Evolutionary conservation across 352 stramenopile genomes (phyloP).

Genomic region (Elongisporangium anandrum): DNA sequence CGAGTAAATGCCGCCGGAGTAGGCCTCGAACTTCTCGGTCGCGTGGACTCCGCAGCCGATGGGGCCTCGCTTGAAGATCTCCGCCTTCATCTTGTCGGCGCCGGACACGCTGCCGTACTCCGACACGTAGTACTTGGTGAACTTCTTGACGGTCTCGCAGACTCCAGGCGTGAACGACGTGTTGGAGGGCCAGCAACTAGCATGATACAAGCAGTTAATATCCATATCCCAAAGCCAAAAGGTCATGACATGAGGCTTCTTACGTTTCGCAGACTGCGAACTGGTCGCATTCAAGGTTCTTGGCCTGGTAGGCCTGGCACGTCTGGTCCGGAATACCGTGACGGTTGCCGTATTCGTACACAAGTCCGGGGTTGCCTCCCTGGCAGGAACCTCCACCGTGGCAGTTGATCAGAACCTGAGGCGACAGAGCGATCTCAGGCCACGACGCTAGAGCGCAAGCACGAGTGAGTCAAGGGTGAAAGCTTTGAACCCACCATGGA

Average conservation of each 20-base stretch:
- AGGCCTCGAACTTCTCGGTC: conserved; percentile 82
- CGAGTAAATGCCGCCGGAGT: conserved; percentile 79
- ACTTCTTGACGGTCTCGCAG: conserved; percentile 84
- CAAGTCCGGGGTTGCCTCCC: conserved; percentile 72
- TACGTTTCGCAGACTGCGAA: conserved; percentile 83
- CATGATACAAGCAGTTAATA: conserved; percentile 2
- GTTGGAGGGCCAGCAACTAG: conserved; percentile 77
- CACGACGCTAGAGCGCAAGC: conserved; percentile 40
- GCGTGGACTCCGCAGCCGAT: conserved; percentile 87
- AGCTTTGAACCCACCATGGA: not conserved
- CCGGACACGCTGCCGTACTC: conserved; percentile 88
- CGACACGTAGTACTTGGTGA: conserved; percentile 87
- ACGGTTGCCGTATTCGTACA: conserved; percentile 85
- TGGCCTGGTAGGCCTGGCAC: conserved; percentile 89
- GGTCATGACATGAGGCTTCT: too few species aligned
- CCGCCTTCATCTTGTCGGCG: conserved; percentile 87
- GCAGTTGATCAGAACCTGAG: conserved; percentile 85
- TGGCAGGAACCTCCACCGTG: conserved; percentile 73
- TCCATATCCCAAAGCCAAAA: too few species aligned
- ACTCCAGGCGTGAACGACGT: conserved; percentile 79
- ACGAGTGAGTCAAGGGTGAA: conserved; percentile 4
- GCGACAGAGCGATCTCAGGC: conserved; percentile 77
- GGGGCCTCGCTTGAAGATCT: conserved; percentile 89
- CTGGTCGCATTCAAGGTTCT: conserved; percentile 72
- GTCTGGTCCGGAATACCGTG: conserved; percentile 91